phyloP scores from a whole-genome alignment of 257 asterid genomes.

The Eustoma russellianum region DNA sequence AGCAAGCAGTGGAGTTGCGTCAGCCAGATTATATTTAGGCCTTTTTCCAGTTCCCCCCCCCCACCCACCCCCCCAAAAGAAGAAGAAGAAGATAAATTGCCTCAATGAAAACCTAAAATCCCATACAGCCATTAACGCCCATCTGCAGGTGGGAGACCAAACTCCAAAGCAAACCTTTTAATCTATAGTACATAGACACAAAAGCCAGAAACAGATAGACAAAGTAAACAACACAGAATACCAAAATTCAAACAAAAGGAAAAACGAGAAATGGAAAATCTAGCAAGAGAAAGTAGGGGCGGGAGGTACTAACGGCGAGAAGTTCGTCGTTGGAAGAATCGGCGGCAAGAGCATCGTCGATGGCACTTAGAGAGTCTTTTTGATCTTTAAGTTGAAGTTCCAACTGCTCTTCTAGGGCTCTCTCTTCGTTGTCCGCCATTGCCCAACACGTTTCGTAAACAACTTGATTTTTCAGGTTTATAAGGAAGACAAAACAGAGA shows the following conservation, averaged over 20 bases:
- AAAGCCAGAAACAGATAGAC: neutral
- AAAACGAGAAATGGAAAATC: slow-evolving; percentile 3
- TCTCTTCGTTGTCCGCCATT: slow-evolving; percentile 82
- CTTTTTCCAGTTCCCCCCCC: no score
- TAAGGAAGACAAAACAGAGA: no score
- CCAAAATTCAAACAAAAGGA: no score
- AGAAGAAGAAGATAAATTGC: no score
- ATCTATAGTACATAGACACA: neutral
- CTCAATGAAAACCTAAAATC: no score
- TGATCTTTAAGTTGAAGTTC: slow-evolving; percentile 65
- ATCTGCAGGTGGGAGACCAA: no score
- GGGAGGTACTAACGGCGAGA: slow-evolving; percentile 38
- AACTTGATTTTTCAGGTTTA: no score
- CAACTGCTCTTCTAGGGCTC: slow-evolving; percentile 59
- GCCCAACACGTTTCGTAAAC: neutral
- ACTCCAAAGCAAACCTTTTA: no score
- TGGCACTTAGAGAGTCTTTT: slow-evolving; percentile 58
- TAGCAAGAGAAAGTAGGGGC: neutral
- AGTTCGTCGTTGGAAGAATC: slow-evolving; percentile 69
- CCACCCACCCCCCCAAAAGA: no score
- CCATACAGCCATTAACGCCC: no score
- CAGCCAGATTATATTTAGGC: no score
- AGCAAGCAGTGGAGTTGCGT: no score
- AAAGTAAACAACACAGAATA: neutral
- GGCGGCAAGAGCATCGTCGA: slow-evolving; percentile 52